These are phyloP conservation scores for Wickerhamiella dianesei DNA, from an alignment of 805 yeast genomes.

Conservation along the genomic window DNA sequence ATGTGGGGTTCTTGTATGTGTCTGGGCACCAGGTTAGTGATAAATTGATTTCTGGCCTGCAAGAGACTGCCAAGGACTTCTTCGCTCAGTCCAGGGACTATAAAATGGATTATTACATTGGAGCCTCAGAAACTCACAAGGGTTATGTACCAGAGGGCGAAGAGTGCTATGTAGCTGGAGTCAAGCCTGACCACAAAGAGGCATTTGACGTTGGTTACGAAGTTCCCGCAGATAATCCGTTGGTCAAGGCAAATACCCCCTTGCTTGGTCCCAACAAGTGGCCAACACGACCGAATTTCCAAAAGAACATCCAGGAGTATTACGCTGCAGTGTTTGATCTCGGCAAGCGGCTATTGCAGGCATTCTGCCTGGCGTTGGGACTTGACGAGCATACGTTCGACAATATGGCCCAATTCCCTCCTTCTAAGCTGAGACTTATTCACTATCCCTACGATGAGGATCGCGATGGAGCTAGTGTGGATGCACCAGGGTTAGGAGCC, in stretches of 20 bases:
- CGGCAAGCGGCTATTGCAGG: constrained; percentile 30
- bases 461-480: background rate
- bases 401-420: constrained; percentile 27
- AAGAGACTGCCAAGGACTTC: constrained; percentile 28
- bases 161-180: constrained; percentile 2
- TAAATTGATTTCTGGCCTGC: constrained; percentile 24
- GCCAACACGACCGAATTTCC: constrained; percentile 38
- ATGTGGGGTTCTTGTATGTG: constrained; percentile 43
- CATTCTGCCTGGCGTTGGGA: constrained; percentile 45
- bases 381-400: constrained; percentile 34
- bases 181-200: constrained; percentile 42
- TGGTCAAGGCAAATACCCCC: constrained; percentile 24
- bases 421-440: constrained; percentile 35
- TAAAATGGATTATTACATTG: constrained; percentile 29
- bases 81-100: constrained; percentile 36
- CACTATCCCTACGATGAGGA: constrained; percentile 33
- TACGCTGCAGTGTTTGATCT: constrained; percentile 35
- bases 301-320: constrained; percentile 31
- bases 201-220: constrained; percentile 42
- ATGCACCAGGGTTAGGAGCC: constrained; percentile 44
- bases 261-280: constrained; percentile 47
- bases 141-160: constrained; percentile 13
- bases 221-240: constrained; percentile 19
- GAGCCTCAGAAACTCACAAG: constrained; percentile 41
- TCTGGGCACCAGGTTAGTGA: constrained; percentile 26